phyloP scores from a whole-genome alignment of 345 rosid species.

The Euphorbia lathyris region DNA sequence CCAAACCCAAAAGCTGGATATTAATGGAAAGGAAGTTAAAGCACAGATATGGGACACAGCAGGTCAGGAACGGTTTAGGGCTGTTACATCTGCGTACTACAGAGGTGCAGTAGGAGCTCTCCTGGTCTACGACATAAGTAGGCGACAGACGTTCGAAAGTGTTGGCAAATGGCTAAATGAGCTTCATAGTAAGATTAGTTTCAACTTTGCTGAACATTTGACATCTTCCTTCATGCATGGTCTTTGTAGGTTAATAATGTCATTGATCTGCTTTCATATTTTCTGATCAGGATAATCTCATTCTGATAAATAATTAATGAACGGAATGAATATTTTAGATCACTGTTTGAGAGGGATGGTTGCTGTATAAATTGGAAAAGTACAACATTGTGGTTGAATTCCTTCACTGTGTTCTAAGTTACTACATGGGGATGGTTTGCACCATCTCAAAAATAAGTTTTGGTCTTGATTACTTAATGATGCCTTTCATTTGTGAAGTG shows the following conservation, averaged over 20 bases:
- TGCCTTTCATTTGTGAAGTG: background rate
- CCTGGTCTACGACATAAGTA: conserved; percentile 88
- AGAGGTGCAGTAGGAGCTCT: conserved; percentile 99
- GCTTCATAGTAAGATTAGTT: conserved; percentile 73
- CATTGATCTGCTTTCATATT: background rate
- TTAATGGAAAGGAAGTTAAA: conserved; percentile 85
- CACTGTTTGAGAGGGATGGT: background rate
- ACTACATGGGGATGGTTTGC: background rate
- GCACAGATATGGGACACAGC: conserved; percentile 99
- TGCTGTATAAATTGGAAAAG: background rate
- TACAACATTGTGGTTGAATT: background rate
- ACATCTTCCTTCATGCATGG: background rate
- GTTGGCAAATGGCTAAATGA: conserved; percentile 96
- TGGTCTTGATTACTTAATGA: background rate
- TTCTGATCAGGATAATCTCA: background rate
- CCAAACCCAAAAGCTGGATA: conserved; percentile 91
- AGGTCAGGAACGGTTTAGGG: conserved; percentile 98
- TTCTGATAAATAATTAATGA: background rate
- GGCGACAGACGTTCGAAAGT: conserved; percentile 86
- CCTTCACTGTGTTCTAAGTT: too few species aligned
- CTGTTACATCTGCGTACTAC: conserved; percentile 95
- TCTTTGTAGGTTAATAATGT: background rate
- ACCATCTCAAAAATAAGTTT: background rate
- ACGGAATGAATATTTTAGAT: background rate
- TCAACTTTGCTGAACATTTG: background rate